These are phyloP conservation scores for Cnidoscolus chayamansa DNA, from an alignment of 441 rosid species.

Conservation along the genomic window DNA sequence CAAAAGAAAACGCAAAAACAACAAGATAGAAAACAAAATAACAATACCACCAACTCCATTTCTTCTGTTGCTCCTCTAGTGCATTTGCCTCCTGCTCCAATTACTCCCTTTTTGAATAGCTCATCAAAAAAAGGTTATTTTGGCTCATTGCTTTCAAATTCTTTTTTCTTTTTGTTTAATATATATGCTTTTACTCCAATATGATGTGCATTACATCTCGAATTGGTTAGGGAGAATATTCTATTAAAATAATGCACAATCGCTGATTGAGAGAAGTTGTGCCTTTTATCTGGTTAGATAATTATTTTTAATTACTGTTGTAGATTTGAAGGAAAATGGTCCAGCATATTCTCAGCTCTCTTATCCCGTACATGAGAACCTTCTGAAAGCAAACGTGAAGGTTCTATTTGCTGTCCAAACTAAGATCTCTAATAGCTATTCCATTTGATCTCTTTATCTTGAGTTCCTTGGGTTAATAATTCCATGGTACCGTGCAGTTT, in stretches of 20 bases:
- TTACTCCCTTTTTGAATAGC: constrained; percentile 11
- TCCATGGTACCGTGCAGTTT: constrained; percentile 37
- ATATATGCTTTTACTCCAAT: background rate
- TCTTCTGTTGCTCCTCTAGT: constrained; percentile 21
- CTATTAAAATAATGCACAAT: too few relatives aligned
- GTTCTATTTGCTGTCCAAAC: constrained; percentile 29
- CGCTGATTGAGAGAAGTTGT: too few relatives aligned
- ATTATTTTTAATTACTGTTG: constrained; percentile 14
- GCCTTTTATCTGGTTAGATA: background rate
- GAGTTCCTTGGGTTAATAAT: background rate
- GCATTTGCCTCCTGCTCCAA: constrained; percentile 21
- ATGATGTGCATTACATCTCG: background rate
- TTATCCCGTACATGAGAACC: constrained; percentile 51
- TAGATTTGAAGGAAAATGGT: constrained; percentile 52
- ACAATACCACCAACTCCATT: background rate
- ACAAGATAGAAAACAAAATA: constrained; percentile 25
- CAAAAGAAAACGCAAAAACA: constrained; percentile 37
- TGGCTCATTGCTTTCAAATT: background rate
- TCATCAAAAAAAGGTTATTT: constrained; percentile 37
- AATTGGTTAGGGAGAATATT: background rate
- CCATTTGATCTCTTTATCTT: background rate
- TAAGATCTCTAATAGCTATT: background rate
- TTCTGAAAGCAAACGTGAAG: constrained; percentile 43
- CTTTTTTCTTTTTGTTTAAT: background rate
- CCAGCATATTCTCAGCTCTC: constrained; percentile 48